Base-by-base conservation (phyloP, 768 basidiomycete species). In the Lactarius akahatsu region DNA sequence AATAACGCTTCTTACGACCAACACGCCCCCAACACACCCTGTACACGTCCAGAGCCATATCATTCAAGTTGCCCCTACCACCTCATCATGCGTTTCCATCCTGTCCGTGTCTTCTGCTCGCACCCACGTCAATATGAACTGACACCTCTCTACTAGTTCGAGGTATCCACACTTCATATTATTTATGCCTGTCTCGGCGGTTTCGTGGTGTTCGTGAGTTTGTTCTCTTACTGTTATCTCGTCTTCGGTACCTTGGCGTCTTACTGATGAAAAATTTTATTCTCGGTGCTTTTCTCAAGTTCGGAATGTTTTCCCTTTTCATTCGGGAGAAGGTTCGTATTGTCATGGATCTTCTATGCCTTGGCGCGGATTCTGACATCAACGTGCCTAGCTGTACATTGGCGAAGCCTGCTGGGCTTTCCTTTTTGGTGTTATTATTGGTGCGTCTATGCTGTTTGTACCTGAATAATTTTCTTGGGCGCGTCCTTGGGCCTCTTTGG, bases 331-430 rank as follows among this genome's bases (percentile, higher is more conserved):
- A 84, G 80, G 90, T 89, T 52, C 47, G 61, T 52, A 79, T 75
- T n/a, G 30, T 16, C 20, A 18, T 38, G 16, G 23, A 16, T 10
- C 16, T 47, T 26, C 64, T 30, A 34, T 57, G 4, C 41, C 15
- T 41, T 34, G 40, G n/a, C 15, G 13, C 40, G 2, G 59, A 52
- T 36, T 56, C 26, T 66, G 63, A 62, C 65, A 63, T 61, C 7
- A 63, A 57, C 16, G 4, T 41, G 40, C 41, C 34, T 61, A 92
- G 85, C 77, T 96, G 30, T 98, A 97, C 75, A 87, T 98, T 65
- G 97, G 97, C 67, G 97, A 99, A 82, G 95, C 97, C 16, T 92
- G 91, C 70, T 92, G 93, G 86, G 95, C 96, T 0, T 97, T 97
- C 72, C 75, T 96, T 40, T 93, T 96, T 72, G 94, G 94, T 15